Evolutionary conservation across 805 yeast genomes (phyloP), one percentile per base, ranked within the genome.

Genomic region (Kazachstania viticola): DNA sequence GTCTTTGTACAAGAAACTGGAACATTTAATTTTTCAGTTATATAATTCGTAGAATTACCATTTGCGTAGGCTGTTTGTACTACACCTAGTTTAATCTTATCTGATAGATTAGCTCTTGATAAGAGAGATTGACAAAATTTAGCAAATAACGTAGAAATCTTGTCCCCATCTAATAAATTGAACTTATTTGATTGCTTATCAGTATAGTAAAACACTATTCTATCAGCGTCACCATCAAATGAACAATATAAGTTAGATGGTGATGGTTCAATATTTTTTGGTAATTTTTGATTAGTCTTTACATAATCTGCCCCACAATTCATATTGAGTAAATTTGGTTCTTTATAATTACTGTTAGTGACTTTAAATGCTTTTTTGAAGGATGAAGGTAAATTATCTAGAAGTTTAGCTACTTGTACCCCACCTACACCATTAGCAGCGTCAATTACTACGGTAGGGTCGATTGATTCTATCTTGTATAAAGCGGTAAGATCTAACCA

Each of bases 381-480:
- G 64, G 54, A 52, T 27, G 22, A 34, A 13, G 32, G 28, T 63
- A 55, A 3, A 55, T 39, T 21, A 14, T 36, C 30, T 16, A 71
- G 58, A 35, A 87, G 58, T 16, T 64, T 61, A 16, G 54, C 47
- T 17, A 76, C 62, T 50, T 80, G 79, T 14, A 82, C 80, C 1
- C 85, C 94, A 13, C 98, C 98, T 25, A 91, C 82, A n/a, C 98
- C 98, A 52, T 91, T 91, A 6, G 98, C 98, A 25, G 85, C 76
- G 59, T 91, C 98, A 14, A 91, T 73, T 2, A 75, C 69, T 42
- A 87, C 64, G 17, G 59, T 14, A 7, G 45, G 36, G 7, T 31
- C 17, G n/a, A n/a, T n/a, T n/a, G n/a, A n/a, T 6, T 29, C 28
- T 25, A 49, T 33, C 15, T 30, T 33, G 29, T 45, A 35, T 17